Conservation (phyloP, 139 green algal species). For the Closterium sp. region DNA sequence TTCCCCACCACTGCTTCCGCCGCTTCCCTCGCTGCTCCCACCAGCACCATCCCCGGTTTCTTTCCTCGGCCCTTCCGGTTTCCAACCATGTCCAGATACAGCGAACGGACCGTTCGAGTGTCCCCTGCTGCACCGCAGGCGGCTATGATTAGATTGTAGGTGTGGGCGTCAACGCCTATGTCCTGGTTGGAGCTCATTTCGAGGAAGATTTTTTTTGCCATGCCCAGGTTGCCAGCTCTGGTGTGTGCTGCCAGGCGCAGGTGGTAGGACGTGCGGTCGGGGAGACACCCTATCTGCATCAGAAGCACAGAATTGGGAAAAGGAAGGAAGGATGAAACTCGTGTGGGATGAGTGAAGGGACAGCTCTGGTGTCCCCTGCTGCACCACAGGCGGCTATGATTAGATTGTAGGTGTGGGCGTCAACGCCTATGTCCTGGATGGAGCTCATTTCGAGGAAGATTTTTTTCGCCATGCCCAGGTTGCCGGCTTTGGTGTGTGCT, state of each 20-base stretch:
- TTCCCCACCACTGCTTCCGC: not conserved
- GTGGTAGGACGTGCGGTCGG: not conserved
- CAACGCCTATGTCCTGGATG: too few species aligned
- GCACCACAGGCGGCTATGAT: too few species aligned
- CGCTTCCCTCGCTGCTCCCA: not conserved
- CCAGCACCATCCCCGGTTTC: not conserved
- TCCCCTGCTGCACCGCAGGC: not conserved
- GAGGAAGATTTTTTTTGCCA: conserved; percentile 5
- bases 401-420: too few species aligned
- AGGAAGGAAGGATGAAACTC: not conserved
- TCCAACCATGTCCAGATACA: conserved; percentile 11
- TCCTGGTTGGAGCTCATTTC: conserved; percentile 1
- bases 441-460: not conserved
- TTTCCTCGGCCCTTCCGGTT: not conserved
- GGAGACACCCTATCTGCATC: not conserved
- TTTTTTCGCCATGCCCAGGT: not conserved
- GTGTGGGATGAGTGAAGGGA: too few species aligned
- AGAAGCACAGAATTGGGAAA: not conserved
- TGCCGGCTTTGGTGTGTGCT: not conserved
- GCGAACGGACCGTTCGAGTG: not conserved
- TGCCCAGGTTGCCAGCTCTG: conserved; percentile 1
- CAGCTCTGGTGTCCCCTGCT: too few species aligned
- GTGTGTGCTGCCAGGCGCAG: not conserved
- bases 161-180: not conserved
- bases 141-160: conserved; percentile 11